phyloP scores from a whole-genome alignment of 495 filamentous ascomycete species.

The Talaromyces wortmannii region DNA sequence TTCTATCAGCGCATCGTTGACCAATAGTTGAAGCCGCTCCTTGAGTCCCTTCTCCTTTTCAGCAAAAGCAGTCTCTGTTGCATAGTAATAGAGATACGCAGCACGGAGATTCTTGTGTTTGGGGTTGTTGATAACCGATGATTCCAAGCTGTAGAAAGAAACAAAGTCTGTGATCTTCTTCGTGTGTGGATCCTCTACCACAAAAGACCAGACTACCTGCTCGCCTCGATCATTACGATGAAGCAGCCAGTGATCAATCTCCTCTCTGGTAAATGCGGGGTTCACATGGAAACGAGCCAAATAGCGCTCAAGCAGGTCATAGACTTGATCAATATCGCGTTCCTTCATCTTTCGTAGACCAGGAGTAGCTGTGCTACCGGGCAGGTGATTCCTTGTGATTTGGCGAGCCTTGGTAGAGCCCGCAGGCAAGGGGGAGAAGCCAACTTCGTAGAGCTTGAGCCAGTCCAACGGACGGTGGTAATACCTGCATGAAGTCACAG shows the following conservation, averaged over 20 bases:
- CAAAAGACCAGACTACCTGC: constrained; percentile 85
- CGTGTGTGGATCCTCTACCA: constrained; percentile 69
- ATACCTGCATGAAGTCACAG: constrained; percentile 87
- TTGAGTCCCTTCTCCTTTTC: constrained; percentile 54
- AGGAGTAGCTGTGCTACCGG: constrained; percentile 57
- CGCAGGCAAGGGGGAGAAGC: constrained; percentile 76
- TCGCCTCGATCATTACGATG: constrained; percentile 54
- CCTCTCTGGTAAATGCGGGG: constrained; percentile 69
- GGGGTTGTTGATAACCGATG: constrained; percentile 71
- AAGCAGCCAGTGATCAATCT: constrained; percentile 84
- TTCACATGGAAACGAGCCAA: constrained; percentile 75
- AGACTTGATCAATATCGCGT: constrained; percentile 76
- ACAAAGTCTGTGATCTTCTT: constrained; percentile 92
- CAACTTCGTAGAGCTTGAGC: constrained; percentile 89
- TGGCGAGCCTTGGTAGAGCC: constrained; percentile 78
- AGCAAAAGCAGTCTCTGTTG: constrained; percentile 71
- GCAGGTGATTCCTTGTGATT: constrained; percentile 71
- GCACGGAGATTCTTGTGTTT: constrained; percentile 75
- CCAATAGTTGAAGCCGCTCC: constrained; percentile 63
- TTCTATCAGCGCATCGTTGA: constrained; percentile 80
- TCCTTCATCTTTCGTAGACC: constrained; percentile 74
- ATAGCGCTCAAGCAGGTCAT: constrained; percentile 69
- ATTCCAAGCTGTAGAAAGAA: constrained; percentile 93
- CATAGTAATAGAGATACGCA: constrained; percentile 96
- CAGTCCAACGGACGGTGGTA: constrained; percentile 90